These are phyloP conservation scores for Xylariaceae sp. DNA, from an alignment of 2,329 filamentous ascomycete species.

Conservation along the genomic window DNA sequence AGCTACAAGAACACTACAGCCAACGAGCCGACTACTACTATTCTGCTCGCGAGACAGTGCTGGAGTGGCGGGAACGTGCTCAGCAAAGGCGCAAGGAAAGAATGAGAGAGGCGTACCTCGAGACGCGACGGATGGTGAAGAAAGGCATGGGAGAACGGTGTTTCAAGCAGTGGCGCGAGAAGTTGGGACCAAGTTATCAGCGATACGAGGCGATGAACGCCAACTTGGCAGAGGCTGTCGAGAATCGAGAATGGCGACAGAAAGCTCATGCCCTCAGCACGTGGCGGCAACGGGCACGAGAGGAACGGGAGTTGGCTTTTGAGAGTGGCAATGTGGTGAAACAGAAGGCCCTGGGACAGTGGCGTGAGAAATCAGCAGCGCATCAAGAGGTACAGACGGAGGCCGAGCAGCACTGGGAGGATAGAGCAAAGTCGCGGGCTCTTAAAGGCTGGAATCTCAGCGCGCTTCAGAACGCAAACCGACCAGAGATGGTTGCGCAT, in stretches of 20 bases:
- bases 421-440: conserved; percentile 13
- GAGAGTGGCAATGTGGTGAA: conserved; percentile 15
- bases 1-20: conserved; percentile 18
- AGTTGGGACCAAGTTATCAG: conserved; percentile 18
- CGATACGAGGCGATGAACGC: conserved; percentile 19
- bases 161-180: conserved; percentile 20
- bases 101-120: conserved; percentile 24
- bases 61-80: conserved; percentile 17
- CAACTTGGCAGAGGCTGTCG: conserved; percentile 14
- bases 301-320: conserved; percentile 12
- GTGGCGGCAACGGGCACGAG: conserved; percentile 20
- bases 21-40: conserved; percentile 24
- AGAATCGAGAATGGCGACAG: conserved; percentile 17
- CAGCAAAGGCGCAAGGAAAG: conserved; percentile 23
- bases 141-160: conserved; percentile 24
- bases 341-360: conserved; percentile 17
- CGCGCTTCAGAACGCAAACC: conserved; percentile 21
- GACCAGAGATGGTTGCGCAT: conserved; percentile 21
- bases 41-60: conserved; percentile 15
- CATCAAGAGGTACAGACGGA: conserved; percentile 13
- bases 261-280: conserved; percentile 12
- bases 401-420: conserved; percentile 18
- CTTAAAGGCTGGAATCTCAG: conserved; percentile 24
- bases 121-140: conserved; percentile 26
- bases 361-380: conserved; percentile 15